phyloP scores from a whole-genome alignment of 805 yeast genomes.

The Schwanniomyces occidentalis region DNA sequence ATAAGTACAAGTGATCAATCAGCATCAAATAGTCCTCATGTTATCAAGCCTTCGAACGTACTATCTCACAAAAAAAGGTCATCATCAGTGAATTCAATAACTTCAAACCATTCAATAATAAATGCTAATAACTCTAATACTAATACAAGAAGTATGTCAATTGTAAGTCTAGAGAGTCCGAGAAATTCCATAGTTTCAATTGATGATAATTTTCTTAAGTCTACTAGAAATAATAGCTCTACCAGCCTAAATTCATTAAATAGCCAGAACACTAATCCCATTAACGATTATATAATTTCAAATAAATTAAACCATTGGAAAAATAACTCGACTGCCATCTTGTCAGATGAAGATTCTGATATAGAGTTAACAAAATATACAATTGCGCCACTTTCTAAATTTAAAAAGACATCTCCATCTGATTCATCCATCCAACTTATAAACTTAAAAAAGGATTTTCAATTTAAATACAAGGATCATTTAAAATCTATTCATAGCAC shows the following conservation, averaged over 20 bases:
- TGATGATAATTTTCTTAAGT: constrained; percentile 31
- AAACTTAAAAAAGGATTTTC: too few species aligned
- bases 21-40: constrained; percentile 9
- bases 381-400: too few species aligned
- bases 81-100: constrained; percentile 31
- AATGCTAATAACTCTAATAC: constrained; percentile 11
- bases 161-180: constrained; percentile 39
- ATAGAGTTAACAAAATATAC: constrained; percentile 20
- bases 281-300: constrained; percentile 1
- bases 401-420: too few species aligned
- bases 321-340: constrained; percentile 19
- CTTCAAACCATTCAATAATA: constrained; percentile 24
- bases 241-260: constrained; percentile 18
- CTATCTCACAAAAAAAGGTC: constrained; percentile 27
- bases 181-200: constrained; percentile 41
- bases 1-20: constrained; percentile 11
- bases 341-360: constrained; percentile 42
- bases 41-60: constrained; percentile 13
- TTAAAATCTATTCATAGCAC: too few species aligned
- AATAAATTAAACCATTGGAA: not conserved
- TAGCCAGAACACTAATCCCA: constrained; percentile 7
- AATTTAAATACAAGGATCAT: too few species aligned
- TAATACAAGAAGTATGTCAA: constrained; percentile 34
- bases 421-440: too few species aligned
- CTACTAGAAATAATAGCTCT: constrained; percentile 35